phyloP scores from a whole-genome alignment of 495 filamentous ascomycete genomes.

The Trichoderma reesei region DNA sequence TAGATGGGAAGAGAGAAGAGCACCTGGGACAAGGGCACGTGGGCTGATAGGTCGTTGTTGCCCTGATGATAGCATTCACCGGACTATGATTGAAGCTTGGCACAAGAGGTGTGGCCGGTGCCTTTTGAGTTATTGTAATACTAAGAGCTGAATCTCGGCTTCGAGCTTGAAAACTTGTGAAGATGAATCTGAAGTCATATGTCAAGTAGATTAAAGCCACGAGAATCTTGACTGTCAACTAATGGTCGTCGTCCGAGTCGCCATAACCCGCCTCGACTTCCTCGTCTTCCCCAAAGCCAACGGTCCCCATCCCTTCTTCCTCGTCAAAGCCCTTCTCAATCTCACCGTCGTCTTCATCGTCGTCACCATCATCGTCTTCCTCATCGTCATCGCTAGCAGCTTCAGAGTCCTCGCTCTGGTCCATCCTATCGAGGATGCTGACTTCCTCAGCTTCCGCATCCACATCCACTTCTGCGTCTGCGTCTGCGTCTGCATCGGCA shows the following conservation, averaged over 20 bases:
- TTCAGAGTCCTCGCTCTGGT: not conserved
- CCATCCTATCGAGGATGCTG: not conserved
- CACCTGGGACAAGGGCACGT: no score
- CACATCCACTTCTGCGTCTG: slow-evolving; percentile 16
- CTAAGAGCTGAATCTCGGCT: no score
- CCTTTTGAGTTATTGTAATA: no score
- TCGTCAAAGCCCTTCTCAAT: slow-evolving; percentile 15
- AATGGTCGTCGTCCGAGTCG: slow-evolving; percentile 5
- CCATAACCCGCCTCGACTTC: slow-evolving; percentile 11
- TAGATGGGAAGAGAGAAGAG: no score
- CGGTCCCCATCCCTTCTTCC: slow-evolving; percentile 3
- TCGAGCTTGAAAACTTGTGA: no score
- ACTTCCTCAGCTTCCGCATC: slow-evolving; percentile 16
- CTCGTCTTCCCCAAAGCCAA: not conserved
- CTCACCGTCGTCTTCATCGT: slow-evolving; percentile 17
- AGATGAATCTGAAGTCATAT: no score
- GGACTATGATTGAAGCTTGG: no score
- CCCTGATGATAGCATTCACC: no score
- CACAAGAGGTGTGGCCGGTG: no score
- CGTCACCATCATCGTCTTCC: slow-evolving; percentile 15
- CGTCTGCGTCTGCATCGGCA: slow-evolving; percentile 16
- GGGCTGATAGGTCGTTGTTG: no score
- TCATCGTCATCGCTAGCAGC: slow-evolving; percentile 15
- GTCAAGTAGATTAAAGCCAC: no score
- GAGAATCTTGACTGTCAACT: no score